Conservation (phyloP, 495 filamentous ascomycete genomes). For the Neurospora sp. region DNA sequence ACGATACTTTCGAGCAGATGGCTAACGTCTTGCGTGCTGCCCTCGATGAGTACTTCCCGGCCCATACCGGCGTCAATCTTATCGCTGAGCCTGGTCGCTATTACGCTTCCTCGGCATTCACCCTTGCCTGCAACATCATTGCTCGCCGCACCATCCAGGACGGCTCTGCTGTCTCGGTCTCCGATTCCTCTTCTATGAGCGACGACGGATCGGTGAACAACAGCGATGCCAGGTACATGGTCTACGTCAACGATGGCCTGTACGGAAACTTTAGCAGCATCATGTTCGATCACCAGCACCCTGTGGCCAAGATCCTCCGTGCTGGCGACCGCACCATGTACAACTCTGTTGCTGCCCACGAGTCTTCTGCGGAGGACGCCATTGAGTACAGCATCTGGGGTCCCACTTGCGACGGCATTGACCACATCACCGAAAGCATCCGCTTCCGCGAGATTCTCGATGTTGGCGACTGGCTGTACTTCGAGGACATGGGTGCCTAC, state of each 20-base stretch:
- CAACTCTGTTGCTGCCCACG: slow-evolving; percentile 28
- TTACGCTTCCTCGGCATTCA: slow-evolving; percentile 89
- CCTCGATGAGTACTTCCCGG: slow-evolving; percentile 78
- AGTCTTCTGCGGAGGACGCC: slow-evolving; percentile 18
- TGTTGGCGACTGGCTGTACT: slow-evolving; percentile 95
- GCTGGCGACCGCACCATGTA: slow-evolving; percentile 43
- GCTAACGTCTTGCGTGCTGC: slow-evolving; percentile 68
- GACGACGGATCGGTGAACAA: slow-evolving; percentile 28
- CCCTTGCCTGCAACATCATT: slow-evolving; percentile 86
- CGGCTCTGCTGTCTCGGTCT: slow-evolving; percentile 1
- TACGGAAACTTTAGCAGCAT: slow-evolving; percentile 98
- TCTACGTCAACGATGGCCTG: slow-evolving; percentile 92
- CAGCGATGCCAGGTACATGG: slow-evolving; percentile 67
- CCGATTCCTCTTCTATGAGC: slow-evolving; percentile 23
- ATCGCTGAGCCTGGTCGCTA: slow-evolving; percentile 96
- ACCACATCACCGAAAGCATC: slow-evolving; percentile 74
- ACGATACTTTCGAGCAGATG: slow-evolving; percentile 77
- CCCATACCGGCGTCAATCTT: slow-evolving; percentile 57
- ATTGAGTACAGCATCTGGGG: slow-evolving; percentile 93
- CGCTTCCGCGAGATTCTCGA: slow-evolving; percentile 62
- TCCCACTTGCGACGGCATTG: slow-evolving; percentile 94
- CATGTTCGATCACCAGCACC: slow-evolving; percentile 97
- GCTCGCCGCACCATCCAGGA: slow-evolving; percentile 76
- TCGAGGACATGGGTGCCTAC: slow-evolving; percentile 97
- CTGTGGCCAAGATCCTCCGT: slow-evolving; percentile 69